phyloP scores from a whole-genome alignment of 352 stramenopile species.

The Phytophthora pinifolia region DNA sequence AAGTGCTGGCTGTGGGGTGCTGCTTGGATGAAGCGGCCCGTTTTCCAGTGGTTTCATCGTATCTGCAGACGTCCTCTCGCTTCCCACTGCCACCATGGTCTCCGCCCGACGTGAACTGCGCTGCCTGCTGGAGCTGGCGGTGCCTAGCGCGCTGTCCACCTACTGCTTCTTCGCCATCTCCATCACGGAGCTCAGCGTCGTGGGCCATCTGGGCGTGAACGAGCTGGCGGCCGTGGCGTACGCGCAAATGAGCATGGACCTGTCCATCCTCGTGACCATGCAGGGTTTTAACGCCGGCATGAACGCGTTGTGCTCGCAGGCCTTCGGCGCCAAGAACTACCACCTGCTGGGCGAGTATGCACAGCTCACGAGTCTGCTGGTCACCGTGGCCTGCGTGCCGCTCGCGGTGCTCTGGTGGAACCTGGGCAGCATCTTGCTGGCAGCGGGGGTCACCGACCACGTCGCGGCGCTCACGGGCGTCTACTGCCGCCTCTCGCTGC shows the following conservation, averaged over 20 bases:
- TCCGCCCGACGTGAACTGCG: slow-evolving; percentile 35
- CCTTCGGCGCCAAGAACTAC: slow-evolving; percentile 84
- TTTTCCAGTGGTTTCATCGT: slow-evolving; percentile 6
- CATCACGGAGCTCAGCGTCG: slow-evolving; percentile 79
- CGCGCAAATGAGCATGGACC: slow-evolving; percentile 77
- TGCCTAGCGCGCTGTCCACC: slow-evolving; percentile 58
- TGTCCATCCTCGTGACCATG: slow-evolving; percentile 79
- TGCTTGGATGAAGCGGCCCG: background rate
- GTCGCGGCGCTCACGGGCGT: slow-evolving; percentile 48
- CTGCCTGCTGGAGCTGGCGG: slow-evolving; percentile 54
- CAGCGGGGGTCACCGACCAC: slow-evolving; percentile 39
- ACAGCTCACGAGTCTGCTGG: slow-evolving; percentile 55
- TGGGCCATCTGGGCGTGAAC: slow-evolving; percentile 77
- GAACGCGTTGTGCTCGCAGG: slow-evolving; percentile 83
- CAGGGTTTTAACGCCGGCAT: slow-evolving; percentile 80
- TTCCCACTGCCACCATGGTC: slow-evolving; percentile 25
- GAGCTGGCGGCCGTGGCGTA: slow-evolving; percentile 80
- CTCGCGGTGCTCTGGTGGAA: slow-evolving; percentile 80
- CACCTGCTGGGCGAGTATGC: slow-evolving; percentile 66
- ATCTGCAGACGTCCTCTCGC: slow-evolving; percentile 15
- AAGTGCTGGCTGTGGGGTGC: background rate
- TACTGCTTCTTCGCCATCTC: slow-evolving; percentile 84
- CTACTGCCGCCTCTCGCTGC: slow-evolving; percentile 69
- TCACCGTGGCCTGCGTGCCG: slow-evolving; percentile 66
- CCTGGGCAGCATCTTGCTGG: slow-evolving; percentile 51